Percentiles rank a stretch among this genome's conserved stretches.
Evolutionary conservation across 768 basidiomycete species (phyloP).

Genomic region (Suillus lakei): DNA sequence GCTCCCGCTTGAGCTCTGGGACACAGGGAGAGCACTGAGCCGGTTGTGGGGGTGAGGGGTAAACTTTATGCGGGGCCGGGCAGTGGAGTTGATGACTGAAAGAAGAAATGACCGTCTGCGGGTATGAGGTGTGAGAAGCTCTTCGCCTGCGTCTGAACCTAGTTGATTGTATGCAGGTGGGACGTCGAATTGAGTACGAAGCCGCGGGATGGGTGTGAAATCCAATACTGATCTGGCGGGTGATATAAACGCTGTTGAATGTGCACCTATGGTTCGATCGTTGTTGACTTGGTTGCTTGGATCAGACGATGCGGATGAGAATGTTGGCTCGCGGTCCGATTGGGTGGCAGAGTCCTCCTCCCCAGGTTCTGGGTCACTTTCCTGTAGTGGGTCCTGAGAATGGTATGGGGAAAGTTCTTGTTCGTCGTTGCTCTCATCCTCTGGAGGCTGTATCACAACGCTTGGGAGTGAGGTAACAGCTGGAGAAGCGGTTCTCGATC

Average conservation of each 20-base stretch:
- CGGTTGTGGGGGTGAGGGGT: constrained; percentile 54
- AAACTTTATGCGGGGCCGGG: constrained; percentile 64
- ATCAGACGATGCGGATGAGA: constrained; percentile 67
- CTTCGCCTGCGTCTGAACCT: constrained; percentile 35
- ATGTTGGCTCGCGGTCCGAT: constrained; percentile 60
- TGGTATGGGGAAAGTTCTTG: constrained; percentile 2
- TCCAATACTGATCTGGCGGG: constrained; percentile 53
- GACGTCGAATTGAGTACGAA: constrained; percentile 64
- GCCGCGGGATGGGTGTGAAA: constrained; percentile 69
- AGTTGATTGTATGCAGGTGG: constrained; percentile 49
- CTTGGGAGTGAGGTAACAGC: constrained; percentile 37
- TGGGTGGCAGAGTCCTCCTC: constrained; percentile 32
- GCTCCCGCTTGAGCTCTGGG: constrained; percentile 32
- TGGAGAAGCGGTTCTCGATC: constrained; percentile 55
- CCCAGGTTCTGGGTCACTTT: constrained; percentile 28
- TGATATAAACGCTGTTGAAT: constrained; percentile 54
- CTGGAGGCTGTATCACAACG: constrained; percentile 25
- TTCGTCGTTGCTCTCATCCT: constrained; percentile 21
- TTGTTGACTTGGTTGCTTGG: constrained; percentile 34
- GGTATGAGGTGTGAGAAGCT: constrained; percentile 67
- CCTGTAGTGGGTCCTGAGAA: constrained; percentile 14
- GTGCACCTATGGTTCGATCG: constrained; percentile 31
- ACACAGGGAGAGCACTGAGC: constrained; percentile 69
- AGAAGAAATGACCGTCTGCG: constrained; percentile 83
- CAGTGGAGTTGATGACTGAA: constrained; percentile 81